A percentile compares a stretch with the other conserved stretches of the same genome.
Conservation (phyloP, 106 monocot species). For the Allium fistulosum region DNA sequence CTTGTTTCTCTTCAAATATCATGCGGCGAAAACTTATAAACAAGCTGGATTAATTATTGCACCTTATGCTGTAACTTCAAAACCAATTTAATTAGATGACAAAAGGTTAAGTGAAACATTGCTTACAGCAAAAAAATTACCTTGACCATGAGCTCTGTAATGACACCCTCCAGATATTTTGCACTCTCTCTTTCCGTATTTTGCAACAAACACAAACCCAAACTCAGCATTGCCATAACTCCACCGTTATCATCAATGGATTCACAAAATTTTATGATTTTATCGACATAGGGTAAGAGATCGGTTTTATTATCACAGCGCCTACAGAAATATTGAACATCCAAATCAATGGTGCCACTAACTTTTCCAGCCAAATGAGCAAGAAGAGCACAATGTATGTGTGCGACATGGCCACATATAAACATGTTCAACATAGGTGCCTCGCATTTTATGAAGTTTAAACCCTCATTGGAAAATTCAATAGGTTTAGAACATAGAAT, state of each 20-base stretch:
- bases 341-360: constrained; percentile 60
- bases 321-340: constrained; percentile 66
- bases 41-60: constrained; percentile 50
- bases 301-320: constrained; percentile 72
- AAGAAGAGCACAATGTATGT: constrained; percentile 16
- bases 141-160: constrained; percentile 38
- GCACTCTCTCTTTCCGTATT: constrained; percentile 35
- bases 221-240: constrained; percentile 34
- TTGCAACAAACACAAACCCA: constrained; percentile 40
- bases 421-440: constrained; percentile 26
- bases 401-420: constrained; percentile 74
- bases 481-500: constrained; percentile 51
- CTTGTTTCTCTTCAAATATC: constrained; percentile 47
- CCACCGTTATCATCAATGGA: constrained; percentile 36
- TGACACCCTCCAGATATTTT: constrained; percentile 29
- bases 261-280: constrained; percentile 26
- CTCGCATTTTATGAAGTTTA: constrained; percentile 55
- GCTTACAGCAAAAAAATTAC: constrained; percentile 16
- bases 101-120: background rate
- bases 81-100: background rate
- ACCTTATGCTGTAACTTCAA: constrained; percentile 26
- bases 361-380: constrained; percentile 73
- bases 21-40: constrained; percentile 19
- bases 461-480: constrained; percentile 30
- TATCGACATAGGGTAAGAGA: constrained; percentile 41